Conservation (phyloP, 176 grass and related monocot species). For the Cenchrus purpureus region DNA sequence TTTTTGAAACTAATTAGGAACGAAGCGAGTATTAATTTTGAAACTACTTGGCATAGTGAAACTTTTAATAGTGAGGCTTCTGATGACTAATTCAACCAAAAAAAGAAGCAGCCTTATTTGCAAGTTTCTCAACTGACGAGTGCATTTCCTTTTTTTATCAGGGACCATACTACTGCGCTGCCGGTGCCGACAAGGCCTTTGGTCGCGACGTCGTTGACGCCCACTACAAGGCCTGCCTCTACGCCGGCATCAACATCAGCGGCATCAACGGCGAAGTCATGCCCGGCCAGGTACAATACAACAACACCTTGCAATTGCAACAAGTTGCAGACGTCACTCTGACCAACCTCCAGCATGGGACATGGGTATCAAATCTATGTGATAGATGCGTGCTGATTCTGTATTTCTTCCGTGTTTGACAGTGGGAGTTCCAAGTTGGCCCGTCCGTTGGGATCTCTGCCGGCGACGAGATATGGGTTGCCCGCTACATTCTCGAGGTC, state of each 20-base stretch:
- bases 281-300: constrained; percentile 76
- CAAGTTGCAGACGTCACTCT: constrained; percentile 17
- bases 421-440: constrained; percentile 99
- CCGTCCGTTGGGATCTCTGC: constrained; percentile 87
- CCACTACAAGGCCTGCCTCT: constrained; percentile 95
- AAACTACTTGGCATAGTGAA: background rate
- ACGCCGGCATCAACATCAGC: constrained; percentile 94
- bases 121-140: background rate
- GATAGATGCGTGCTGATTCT: constrained; percentile 18
- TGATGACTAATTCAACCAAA: background rate
- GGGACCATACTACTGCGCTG: constrained; percentile 91
- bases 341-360: background rate
- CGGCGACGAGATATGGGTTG: constrained; percentile 70
- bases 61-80: background rate
- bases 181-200: constrained; percentile 90
- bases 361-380: background rate
- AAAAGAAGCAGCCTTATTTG: no score
- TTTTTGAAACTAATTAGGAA: no score
- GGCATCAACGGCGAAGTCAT: constrained; percentile 99
- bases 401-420: constrained; percentile 27
- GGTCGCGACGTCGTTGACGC: constrained; percentile 92
- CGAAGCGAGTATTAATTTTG: no score
- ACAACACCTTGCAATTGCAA: background rate
- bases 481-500: constrained; percentile 90
- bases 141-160: constrained; percentile 32